Evolutionary conservation across 2,329 filamentous ascomycete species (phyloP), one percentile per base, ranked within the genome.

Genomic region (Akanthomyces dipterigenus): DNA sequence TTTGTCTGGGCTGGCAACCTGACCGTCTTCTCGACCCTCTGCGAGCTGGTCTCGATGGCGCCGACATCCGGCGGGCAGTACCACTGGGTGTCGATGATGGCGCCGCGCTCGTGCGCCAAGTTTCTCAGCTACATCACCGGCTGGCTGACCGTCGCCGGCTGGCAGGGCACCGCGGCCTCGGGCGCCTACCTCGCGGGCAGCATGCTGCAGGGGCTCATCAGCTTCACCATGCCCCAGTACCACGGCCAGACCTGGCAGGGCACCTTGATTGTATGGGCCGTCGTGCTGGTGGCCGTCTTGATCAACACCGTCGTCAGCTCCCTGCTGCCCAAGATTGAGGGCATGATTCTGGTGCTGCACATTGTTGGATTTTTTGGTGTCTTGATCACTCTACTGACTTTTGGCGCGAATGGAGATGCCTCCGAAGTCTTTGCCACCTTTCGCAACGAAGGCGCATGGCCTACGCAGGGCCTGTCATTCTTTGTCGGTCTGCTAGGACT

Each of bases 11-110:
- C 77, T 36, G 80, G 80, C 3, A 77, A 75, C 64, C 67, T 78
- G 34, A 74, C 75, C 38, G 73, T 80, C 28, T 79, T 78, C 28
- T 70, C 73, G 3, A 74, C 68, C 24, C 66, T 72, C 64, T 70
- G 67, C 14, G 78, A 79, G 67, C 73, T 78, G 63, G 75, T 75
- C 1, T 79, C 76, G 0, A 79, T 79, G 73, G 76, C 81, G 63
- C 65, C 82, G 67, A 67, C 84, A 66, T 61, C 80, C 0, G 83
- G 82, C 50, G 83, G 83, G 9, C 82, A 87, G 70, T 86, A 86
- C 64, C 82, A 85, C 67, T 85, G 82, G 82, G 81, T 85, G 0
- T 81, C 78, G 1, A 78, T 82, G 65, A 77, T 85, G 60, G 79
- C 70, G 2, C 78, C 81, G 0, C 70, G 70, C 1, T 72, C 71